Conservation (phyloP, 805 yeast genomes). For the Pichia deserticola region DNA sequence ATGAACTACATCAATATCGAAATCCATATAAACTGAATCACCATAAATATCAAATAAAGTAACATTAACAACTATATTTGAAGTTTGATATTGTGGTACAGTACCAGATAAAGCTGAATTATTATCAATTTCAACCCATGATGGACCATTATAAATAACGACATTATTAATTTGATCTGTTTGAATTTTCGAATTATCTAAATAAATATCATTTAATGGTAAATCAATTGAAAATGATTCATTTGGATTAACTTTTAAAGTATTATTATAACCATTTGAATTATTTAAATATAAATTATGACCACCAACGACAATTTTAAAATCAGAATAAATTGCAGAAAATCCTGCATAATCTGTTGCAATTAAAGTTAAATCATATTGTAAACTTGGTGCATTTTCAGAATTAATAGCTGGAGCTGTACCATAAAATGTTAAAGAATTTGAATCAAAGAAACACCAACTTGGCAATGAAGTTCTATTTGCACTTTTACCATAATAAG, state of each 20-base stretch:
- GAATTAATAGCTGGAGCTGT: constrained; percentile 85
- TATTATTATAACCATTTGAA: constrained; percentile 34
- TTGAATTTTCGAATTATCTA: constrained; percentile 51
- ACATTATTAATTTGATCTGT: constrained; percentile 49
- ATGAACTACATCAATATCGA: constrained; percentile 44
- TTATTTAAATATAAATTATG: constrained; percentile 68
- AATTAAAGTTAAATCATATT: constrained; percentile 61
- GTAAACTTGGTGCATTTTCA: constrained; percentile 77
- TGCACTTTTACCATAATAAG: constrained; percentile 73
- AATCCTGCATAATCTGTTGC: constrained; percentile 75
- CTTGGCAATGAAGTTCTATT: constrained; percentile 86
- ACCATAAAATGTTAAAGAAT: constrained; percentile 66
- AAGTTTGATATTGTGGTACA: constrained; percentile 42
- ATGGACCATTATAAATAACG: constrained; percentile 45
- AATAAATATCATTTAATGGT: constrained; percentile 55
- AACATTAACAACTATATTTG: constrained; percentile 40
- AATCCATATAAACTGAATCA: constrained; percentile 52
- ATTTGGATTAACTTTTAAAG: constrained; percentile 60
- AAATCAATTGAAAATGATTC: constrained; percentile 45
- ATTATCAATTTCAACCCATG: constrained; percentile 43
- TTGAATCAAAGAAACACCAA: constrained; percentile 71
- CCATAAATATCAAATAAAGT: constrained; percentile 52
- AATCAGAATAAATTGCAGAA: constrained; percentile 61
- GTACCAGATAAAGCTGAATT: constrained; percentile 43
- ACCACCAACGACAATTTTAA: constrained; percentile 78